Conservation (phyloP, 1,284 basidiomycete species). For the Mycena sp. region DNA sequence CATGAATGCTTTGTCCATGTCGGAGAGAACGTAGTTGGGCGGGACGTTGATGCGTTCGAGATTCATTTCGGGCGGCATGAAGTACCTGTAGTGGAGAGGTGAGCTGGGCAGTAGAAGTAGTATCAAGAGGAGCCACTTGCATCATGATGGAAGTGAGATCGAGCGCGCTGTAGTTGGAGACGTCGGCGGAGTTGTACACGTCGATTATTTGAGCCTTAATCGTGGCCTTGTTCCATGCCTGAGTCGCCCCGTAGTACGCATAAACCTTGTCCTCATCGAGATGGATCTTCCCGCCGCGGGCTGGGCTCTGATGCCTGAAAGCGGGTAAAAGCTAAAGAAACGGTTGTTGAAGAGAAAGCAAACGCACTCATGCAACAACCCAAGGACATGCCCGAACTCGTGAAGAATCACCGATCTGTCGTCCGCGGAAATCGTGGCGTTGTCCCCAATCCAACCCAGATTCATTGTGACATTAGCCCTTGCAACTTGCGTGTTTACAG, state of each 20-base stretch:
- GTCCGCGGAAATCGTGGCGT: background rate
- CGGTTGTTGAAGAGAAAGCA: background rate
- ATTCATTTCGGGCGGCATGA: slow-evolving; percentile 17
- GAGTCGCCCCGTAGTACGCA: slow-evolving; percentile 29
- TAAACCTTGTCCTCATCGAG: slow-evolving; percentile 30
- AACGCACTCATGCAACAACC: slow-evolving; percentile 40
- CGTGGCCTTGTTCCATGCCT: slow-evolving; percentile 25
- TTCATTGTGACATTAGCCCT: slow-evolving; percentile 2
- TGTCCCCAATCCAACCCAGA: slow-evolving; percentile 7
- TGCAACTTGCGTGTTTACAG: slow-evolving; percentile 7
- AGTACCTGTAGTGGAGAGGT: slow-evolving; percentile 7
- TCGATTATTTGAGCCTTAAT: slow-evolving; percentile 35
- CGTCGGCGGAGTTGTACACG: slow-evolving; percentile 11
- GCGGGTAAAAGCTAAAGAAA: background rate
- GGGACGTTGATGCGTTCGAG: slow-evolving; percentile 4
- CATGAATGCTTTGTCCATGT: slow-evolving; percentile 24
- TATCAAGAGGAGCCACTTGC: background rate
- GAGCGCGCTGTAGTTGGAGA: slow-evolving; percentile 33
- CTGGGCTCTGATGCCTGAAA: slow-evolving; percentile 33
- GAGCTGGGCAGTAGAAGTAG: background rate
- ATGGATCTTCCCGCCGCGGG: slow-evolving; percentile 28
- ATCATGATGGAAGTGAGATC: slow-evolving; percentile 31
- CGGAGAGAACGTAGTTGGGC: slow-evolving; percentile 4
- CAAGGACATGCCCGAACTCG: slow-evolving; percentile 45
- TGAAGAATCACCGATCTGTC: slow-evolving; percentile 32